Evolutionary conservation across 2,329 filamentous ascomycete genomes (phyloP).

Genomic region (Penicillium palitans): DNA sequence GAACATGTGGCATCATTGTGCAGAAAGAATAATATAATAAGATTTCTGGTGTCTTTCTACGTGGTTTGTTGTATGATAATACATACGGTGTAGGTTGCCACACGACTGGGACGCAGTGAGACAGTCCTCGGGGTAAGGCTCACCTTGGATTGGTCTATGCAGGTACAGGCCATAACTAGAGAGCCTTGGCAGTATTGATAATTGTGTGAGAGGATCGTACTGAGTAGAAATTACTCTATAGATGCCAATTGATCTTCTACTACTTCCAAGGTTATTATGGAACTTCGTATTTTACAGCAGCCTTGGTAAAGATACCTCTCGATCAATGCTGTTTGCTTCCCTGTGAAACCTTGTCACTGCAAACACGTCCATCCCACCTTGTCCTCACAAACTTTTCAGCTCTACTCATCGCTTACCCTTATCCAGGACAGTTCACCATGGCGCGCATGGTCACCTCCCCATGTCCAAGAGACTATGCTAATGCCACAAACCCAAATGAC

Average conservation of each 20-base stretch:
- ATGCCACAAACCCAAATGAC: neutral
- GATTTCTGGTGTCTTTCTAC: neutral
- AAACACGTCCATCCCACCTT: neutral
- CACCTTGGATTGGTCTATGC: neutral
- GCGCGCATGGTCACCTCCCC: neutral
- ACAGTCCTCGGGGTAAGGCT: neutral
- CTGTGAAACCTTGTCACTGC: fast-evolving
- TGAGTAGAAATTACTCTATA: neutral
- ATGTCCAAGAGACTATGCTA: neutral
- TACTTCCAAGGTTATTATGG: neutral
- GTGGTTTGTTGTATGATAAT: neutral
- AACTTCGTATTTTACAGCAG: no score
- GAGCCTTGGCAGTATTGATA: neutral
- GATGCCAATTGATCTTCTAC: neutral
- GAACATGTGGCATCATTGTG: no score
- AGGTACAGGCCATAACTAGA: no score
- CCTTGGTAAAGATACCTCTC: neutral
- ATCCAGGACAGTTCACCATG: neutral
- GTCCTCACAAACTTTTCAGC: neutral
- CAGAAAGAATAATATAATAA: no score
- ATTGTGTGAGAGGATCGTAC: neutral
- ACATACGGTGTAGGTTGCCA: neutral
- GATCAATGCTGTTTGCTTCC: neutral
- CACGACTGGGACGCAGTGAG: neutral
- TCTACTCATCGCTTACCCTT: neutral